Evolutionary conservation across 306 rosid genomes (phyloP).

Genomic region (Elaeagnus macrophylla): DNA sequence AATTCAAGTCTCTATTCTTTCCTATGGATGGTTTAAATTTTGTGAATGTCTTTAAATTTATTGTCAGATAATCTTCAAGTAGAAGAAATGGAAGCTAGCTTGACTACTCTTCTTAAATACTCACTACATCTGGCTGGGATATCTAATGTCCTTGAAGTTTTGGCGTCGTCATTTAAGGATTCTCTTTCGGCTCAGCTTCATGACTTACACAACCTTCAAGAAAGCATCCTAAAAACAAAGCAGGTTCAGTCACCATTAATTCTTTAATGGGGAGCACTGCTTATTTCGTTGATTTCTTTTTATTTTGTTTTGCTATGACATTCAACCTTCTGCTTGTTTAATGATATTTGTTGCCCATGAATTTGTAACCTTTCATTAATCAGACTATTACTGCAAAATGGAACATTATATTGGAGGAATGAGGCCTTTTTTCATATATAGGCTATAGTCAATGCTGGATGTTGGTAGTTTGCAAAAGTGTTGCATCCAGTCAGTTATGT

Average conservation of each 20-base stretch:
- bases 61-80: conserved; percentile 54
- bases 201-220: conserved; percentile 72
- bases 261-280: conserved; percentile 15
- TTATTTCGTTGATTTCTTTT: neutral
- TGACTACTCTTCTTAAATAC: conserved; percentile 59
- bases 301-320: conserved; percentile 9
- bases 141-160: conserved; percentile 80
- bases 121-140: conserved; percentile 59
- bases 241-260: conserved; percentile 48
- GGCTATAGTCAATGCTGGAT: too few species aligned
- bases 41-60: conserved; percentile 30
- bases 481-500: too few species aligned
- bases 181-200: conserved; percentile 79
- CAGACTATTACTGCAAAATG: too few species aligned
- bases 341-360: too few species aligned
- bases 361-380: too few species aligned
- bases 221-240: conserved; percentile 68
- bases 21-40: neutral
- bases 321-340: too few species aligned
- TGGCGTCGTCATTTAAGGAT: conserved; percentile 80
- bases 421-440: too few species aligned
- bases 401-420: too few species aligned
- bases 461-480: too few species aligned
- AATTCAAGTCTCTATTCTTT: conserved; percentile 12
- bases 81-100: conserved; percentile 40